Base-by-base conservation (phyloP, 768 basidiomycete genomes). In the Podaxis sp. region DNA sequence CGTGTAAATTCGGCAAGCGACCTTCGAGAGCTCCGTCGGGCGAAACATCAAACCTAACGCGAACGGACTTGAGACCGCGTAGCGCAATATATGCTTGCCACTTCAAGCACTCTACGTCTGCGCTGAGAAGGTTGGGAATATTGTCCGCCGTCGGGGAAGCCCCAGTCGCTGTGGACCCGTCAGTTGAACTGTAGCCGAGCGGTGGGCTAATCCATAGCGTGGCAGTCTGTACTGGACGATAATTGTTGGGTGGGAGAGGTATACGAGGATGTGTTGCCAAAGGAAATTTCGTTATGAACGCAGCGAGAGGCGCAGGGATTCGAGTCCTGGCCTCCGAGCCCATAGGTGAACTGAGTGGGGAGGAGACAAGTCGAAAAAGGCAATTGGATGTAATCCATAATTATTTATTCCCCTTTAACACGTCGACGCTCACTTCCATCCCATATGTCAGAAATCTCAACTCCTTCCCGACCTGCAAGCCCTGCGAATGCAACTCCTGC, bases 11-110 rank as follows among this genome's bases (percentile, higher is more conserved):
- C 0, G 93, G 93, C 4, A 95, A 81, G 17, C 86, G 80, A 2
- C 80, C 81, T 62, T 85, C 89, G 41, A 91, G 74, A 4, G 85
- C 88, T 37, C 93, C 93, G 57, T 90, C 86, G 24, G 84, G 78
- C 15, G 82, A 71, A 30, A 95, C 78, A 73, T 93, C 89, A 76
- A 84, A 89, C 49, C 90, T 84, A 13, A 93, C 72, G 22, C 73
- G 75, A 59, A 91, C 74, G 67, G 72, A 65, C 20, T 68, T 70
- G 63, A 90, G 69, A 7, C 84, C 86, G 62, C 89, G 87, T 53
- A 89, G 84, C 26, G 88, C 87, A 53, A 91, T 78, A 67, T 89
- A 93, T 0, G 93, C 90, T 73, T 95, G 93, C 92, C 92, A 94
- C 75, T 92, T 93, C 70, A 95, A 83, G 72, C 92, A 94, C 67